Evolutionary conservation across 805 yeast genomes (phyloP), one percentile per base, ranked within the genome.

Genomic region (Priceomyces carsonii): DNA sequence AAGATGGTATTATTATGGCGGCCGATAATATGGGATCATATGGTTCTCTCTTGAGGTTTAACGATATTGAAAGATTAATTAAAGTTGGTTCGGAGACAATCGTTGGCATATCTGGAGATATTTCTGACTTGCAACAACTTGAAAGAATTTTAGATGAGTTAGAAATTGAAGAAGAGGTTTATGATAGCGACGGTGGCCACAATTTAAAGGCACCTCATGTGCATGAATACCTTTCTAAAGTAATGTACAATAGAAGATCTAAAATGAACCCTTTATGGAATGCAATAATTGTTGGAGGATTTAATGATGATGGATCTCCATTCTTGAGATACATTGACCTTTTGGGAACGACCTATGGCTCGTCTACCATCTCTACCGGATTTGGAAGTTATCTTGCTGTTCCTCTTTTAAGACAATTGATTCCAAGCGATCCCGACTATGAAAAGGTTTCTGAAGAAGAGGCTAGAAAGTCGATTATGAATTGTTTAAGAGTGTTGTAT

Each of bases 181-280:
- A 93, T 60, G 96, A 91, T 53, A 75, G 55, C 77, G 87, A 57
- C 72, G 80, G 69, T 26, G 71, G 68, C 9, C 77, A 46, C 61
- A 56, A 63, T 30, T 63, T 93, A 57, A 76, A 82, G 44, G 95
- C 98, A n/a, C 78, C 86, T 13, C 85, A 88, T 51, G 80, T 93
- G 27, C 95, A 87, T 61, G 91, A 86, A 57, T 93, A 89, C 60
- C 69, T 93, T 47, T 80, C 91, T 31, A 79, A 84, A 40, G 82
- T 91, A 28, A 71, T 91, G 73, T 93, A 93, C 66, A 70, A 76
- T 46, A 82, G 98, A 63, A 79, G 99, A 63, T 75, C 85, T 35
- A 89, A 93, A 63, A 82, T 93, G 91, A 80, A 93, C 59, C 99
- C 99, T 16, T 72, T 89, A 45, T 93, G 98, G 98, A 93, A 93